Conservation (phyloP, 2,329 filamentous ascomycete species). For the Apiospora kogelbergensis region DNA sequence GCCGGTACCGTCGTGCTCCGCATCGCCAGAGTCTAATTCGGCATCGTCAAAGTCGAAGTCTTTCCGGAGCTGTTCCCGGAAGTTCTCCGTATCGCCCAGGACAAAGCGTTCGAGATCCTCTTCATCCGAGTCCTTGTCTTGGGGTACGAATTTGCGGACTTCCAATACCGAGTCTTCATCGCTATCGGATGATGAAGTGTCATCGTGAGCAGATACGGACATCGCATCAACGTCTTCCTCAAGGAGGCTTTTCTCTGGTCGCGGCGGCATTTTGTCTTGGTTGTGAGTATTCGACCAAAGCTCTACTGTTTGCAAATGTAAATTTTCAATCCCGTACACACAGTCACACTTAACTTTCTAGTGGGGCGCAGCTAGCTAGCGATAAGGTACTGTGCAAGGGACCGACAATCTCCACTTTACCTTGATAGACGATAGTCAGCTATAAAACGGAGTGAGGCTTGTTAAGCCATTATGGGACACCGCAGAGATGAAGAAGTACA, state of each 20-base stretch:
- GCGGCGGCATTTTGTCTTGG: slow-evolving; percentile 7
- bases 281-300: not conserved
- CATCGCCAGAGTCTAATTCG: slow-evolving; percentile 30
- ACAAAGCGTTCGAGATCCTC: slow-evolving; percentile 85
- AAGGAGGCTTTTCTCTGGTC: not conserved
- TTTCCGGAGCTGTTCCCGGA: slow-evolving; percentile 70
- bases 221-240: slow-evolving; percentile 4
- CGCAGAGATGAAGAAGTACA: too few relatives aligned
- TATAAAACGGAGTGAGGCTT: too few relatives aligned
- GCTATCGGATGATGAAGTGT: not conserved
- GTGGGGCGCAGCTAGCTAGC: not conserved
- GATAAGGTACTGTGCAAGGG: not conserved
- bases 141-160: not conserved
- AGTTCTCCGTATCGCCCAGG: slow-evolving; percentile 83
- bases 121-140: slow-evolving; percentile 78
- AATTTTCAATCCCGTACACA: not conserved
- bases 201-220: not conserved
- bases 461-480: too few relatives aligned
- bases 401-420: not conserved
- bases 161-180: not conserved
- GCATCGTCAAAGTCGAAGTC: slow-evolving; percentile 39
- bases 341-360: slow-evolving; percentile 8
- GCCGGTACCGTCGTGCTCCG: slow-evolving; percentile 45
- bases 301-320: not conserved
- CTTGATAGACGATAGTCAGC: not conserved